Conservation (phyloP, 495 filamentous ascomycete species). For the Friedmanniomyces simplex region DNA sequence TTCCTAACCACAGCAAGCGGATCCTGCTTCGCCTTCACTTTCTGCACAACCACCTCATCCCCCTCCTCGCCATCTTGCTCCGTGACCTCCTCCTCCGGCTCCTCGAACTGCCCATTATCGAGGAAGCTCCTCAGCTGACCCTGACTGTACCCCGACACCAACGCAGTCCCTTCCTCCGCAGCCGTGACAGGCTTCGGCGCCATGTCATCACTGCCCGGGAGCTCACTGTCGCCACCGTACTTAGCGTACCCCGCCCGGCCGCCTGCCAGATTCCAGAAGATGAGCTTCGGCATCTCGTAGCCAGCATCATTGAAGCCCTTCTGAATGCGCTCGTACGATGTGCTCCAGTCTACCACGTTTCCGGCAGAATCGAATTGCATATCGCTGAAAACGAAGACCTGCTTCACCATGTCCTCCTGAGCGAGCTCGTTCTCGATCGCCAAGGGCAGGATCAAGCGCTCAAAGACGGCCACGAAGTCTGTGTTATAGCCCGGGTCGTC, state of each 20-base stretch:
- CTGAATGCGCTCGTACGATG: constrained; percentile 35
- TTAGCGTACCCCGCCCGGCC: constrained; percentile 26
- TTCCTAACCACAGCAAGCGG: constrained; percentile 34
- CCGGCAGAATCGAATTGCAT: constrained; percentile 38
- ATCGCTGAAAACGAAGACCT: constrained; percentile 40
- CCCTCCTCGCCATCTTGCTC: constrained; percentile 21
- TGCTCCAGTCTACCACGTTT: constrained; percentile 19
- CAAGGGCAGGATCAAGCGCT: constrained; percentile 36
- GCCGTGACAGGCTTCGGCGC: constrained; percentile 35
- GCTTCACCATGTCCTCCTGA: constrained; percentile 40
- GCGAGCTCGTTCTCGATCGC: constrained; percentile 32
- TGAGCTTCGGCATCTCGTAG: constrained; percentile 39
- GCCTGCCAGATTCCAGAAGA: constrained; percentile 43
- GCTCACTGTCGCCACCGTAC: background rate
- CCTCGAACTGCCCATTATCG: constrained; percentile 33
- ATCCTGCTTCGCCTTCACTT: constrained; percentile 29
- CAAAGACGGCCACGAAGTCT: constrained; percentile 38
- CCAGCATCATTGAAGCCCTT: constrained; percentile 31
- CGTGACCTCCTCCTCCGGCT: constrained; percentile 29
- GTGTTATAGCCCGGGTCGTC: constrained; percentile 27
- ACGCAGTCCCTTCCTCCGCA: constrained; percentile 28
- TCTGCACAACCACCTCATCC: constrained; percentile 21
- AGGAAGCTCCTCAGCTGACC: constrained; percentile 42
- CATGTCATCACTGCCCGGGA: constrained; percentile 2
- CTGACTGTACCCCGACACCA: constrained; percentile 41